These are phyloP conservation scores for Picea glauca DNA, from an alignment of 75 land plant species.

Conservation along the genomic window DNA sequence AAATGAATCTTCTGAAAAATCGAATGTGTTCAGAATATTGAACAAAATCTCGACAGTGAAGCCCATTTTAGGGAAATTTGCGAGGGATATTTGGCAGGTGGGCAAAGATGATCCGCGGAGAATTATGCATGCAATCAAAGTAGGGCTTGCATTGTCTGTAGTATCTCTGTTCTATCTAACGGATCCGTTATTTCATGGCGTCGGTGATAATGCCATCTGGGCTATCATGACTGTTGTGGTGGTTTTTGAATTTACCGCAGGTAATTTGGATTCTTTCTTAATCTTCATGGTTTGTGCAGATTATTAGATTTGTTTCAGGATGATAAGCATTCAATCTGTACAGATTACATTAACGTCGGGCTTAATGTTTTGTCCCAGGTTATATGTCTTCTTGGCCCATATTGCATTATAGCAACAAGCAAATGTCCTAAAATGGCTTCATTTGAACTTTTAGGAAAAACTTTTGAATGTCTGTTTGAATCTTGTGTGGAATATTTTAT, in stretches of 20 bases:
- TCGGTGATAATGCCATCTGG: conserved; percentile 70
- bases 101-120: conserved; percentile 22
- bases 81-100: background rate
- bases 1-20: background rate
- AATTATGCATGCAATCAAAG: conserved; percentile 46
- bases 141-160: conserved; percentile 48
- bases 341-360: too few relatives aligned
- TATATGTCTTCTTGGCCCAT: too few relatives aligned
- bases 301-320: too few relatives aligned
- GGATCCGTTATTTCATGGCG: conserved; percentile 32
- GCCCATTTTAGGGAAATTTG: background rate
- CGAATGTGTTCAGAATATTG: background rate
- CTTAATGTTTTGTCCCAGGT: too few relatives aligned
- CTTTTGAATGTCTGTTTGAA: too few relatives aligned
- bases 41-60: background rate
- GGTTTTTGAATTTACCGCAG: conserved; percentile 58
- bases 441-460: too few relatives aligned
- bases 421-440: too few relatives aligned
- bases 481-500: background rate
- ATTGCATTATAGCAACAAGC: too few relatives aligned
- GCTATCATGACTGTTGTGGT: conserved; percentile 78
- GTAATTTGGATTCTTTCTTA: conserved; percentile 13
- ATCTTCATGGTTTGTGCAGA: too few relatives aligned
- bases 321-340: too few relatives aligned
- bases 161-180: conserved; percentile 51